Percentiles rank a stretch among this genome's conserved stretches.
phyloP scores from a whole-genome alignment of 306 rosid genomes.

The Inga laurina region DNA sequence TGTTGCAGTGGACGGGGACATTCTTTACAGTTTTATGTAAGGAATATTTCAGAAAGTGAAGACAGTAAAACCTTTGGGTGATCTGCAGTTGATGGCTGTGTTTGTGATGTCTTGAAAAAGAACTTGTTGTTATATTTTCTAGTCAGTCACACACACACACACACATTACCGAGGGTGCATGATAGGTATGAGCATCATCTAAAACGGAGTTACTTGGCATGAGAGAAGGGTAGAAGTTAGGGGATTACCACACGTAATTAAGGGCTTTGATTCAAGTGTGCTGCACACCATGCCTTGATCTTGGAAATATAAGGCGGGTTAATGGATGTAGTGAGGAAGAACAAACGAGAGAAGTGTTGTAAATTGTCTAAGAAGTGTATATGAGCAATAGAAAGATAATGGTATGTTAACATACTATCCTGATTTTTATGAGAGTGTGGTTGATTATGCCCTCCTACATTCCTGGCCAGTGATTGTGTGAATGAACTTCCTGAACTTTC shows the following conservation, averaged over 20 bases:
- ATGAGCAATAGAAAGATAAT: background rate
- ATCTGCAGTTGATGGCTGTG: background rate
- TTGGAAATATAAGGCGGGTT: background rate
- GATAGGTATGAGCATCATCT: background rate
- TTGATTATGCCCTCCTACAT: background rate
- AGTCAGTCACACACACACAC: background rate
- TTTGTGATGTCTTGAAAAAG: background rate
- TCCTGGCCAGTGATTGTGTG: background rate
- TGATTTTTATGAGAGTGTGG: background rate
- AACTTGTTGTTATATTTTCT: background rate
- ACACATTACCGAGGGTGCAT: background rate
- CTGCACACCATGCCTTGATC: background rate
- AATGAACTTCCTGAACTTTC: background rate
- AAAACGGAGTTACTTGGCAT: background rate
- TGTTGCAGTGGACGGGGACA: background rate
- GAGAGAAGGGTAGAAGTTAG: background rate
- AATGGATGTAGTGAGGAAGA: background rate
- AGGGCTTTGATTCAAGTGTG: background rate
- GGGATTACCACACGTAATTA: background rate
- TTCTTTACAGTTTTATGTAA: background rate
- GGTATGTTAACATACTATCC: background rate
- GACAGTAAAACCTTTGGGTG: background rate
- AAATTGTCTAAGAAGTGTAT: background rate
- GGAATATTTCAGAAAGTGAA: background rate
- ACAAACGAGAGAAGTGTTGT: background rate